Conservation (phyloP, 2,329 filamentous ascomycete species). For the Atkinsonella hypoxylon region DNA sequence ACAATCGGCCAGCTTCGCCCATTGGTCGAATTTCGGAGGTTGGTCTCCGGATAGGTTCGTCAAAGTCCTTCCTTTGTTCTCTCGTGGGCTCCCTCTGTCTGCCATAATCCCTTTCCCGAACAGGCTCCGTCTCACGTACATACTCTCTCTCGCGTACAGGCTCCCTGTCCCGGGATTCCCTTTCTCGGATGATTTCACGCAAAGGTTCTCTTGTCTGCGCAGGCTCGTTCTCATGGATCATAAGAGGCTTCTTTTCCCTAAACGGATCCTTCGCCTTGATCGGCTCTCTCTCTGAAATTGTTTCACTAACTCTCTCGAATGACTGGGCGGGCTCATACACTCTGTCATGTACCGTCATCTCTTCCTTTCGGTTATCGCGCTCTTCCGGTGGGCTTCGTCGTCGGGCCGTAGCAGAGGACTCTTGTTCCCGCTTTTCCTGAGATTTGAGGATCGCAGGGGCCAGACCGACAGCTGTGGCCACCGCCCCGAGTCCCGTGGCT, state of each 20-base stretch:
- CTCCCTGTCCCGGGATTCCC: constrained; percentile 11
- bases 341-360: constrained; percentile 11
- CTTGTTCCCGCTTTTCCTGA: constrained; percentile 25
- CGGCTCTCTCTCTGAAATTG: neutral
- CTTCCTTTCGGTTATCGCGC: constrained; percentile 13
- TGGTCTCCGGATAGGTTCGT: constrained; percentile 15
- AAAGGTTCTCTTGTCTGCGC: neutral
- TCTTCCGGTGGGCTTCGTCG: constrained; percentile 23
- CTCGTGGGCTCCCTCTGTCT: constrained; percentile 16
- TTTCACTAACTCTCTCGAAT: constrained; percentile 3
- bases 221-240: constrained; percentile 3
- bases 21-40: constrained; percentile 1
- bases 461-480: constrained; percentile 36
- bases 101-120: constrained; percentile 25
- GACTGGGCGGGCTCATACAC: constrained; percentile 9
- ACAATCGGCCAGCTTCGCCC: constrained; percentile 19
- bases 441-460: constrained; percentile 23
- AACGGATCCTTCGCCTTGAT: neutral
- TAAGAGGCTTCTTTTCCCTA: neutral
- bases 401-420: constrained; percentile 16
- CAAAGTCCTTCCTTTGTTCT: neutral
- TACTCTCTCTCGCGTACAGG: constrained; percentile 5
- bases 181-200: constrained; percentile 2
- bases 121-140: constrained; percentile 10
- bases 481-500: constrained; percentile 33